phyloP scores from a whole-genome alignment of 148 eudicot genomes.

The Camellia japonica region DNA sequence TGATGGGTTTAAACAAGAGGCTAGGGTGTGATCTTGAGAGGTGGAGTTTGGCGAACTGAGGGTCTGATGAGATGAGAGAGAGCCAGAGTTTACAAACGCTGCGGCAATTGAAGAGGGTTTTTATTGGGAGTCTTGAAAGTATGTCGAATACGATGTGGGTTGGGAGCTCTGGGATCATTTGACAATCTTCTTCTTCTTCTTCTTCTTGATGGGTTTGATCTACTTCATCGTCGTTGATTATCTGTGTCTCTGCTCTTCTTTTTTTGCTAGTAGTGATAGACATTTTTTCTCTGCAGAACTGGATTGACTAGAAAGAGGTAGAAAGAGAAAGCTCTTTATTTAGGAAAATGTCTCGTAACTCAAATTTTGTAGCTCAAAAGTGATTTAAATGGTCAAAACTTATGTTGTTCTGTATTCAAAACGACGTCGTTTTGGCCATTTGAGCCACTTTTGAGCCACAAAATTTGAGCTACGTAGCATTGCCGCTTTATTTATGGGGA shows the following conservation, averaged over 20 bases:
- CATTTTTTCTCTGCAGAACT: background rate
- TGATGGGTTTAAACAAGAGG: background rate
- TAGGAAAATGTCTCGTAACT: too few species aligned
- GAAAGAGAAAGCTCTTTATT: too few species aligned
- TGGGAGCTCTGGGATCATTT: background rate
- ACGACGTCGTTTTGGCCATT: too few species aligned
- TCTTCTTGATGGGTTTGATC: background rate
- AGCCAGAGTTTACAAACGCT: background rate
- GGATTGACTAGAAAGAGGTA: too few species aligned
- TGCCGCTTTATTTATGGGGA: too few species aligned
- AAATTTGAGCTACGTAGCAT: too few species aligned
- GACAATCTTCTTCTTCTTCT: background rate
- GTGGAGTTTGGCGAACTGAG: background rate
- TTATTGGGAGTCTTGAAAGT: conserved; percentile 1
- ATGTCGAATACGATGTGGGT: background rate
- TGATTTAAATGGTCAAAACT: too few species aligned
- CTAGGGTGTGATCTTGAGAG: background rate
- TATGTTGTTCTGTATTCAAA: too few species aligned
- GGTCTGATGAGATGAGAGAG: background rate
- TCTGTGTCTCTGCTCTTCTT: background rate
- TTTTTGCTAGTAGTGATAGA: background rate
- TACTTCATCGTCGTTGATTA: background rate
- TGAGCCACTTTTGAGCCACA: too few species aligned
- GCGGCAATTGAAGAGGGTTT: background rate
- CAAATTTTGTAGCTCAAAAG: too few species aligned